phyloP scores from a whole-genome alignment of 2,329 filamentous ascomycete species.

The Aspergillus melleus region DNA sequence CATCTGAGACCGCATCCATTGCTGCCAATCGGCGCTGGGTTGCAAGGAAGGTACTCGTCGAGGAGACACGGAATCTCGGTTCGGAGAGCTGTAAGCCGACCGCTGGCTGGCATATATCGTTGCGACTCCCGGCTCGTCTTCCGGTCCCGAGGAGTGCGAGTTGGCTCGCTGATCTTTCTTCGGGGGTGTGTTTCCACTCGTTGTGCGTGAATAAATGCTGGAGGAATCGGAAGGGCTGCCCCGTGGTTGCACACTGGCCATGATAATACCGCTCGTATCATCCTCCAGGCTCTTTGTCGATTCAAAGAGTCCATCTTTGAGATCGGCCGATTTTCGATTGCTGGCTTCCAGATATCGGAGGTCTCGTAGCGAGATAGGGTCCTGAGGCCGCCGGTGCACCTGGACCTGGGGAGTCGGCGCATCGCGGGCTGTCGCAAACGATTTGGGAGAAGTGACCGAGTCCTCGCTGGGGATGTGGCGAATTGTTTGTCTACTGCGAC shows the following conservation, averaged over 20 bases:
- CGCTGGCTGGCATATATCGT: slow-evolving; percentile 37
- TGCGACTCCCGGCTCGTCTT: slow-evolving; percentile 35
- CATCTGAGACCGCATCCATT: slow-evolving; percentile 40
- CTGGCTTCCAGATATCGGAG: not conserved
- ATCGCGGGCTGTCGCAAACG: slow-evolving; percentile 32
- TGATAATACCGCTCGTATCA: slow-evolving; percentile 21
- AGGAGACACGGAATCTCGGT: slow-evolving; percentile 10
- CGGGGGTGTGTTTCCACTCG: slow-evolving; percentile 33
- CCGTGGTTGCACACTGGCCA: slow-evolving; percentile 1
- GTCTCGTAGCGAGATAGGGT: not conserved
- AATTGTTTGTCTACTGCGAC: slow-evolving; percentile 28
- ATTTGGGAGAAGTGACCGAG: slow-evolving; percentile 30
- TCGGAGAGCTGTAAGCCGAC: slow-evolving; percentile 33
- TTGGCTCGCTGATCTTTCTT: slow-evolving; percentile 9
- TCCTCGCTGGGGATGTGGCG: slow-evolving; percentile 33
- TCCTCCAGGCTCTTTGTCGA: slow-evolving; percentile 15
- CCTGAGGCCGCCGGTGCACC: slow-evolving; percentile 1
- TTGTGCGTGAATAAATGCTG: slow-evolving; percentile 46
- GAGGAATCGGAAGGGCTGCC: slow-evolving; percentile 29
- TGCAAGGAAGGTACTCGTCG: slow-evolving; percentile 11
- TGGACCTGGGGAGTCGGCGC: slow-evolving; percentile 23
- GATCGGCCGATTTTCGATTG: not conserved
- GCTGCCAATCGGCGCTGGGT: slow-evolving; percentile 37
- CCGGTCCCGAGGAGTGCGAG: slow-evolving; percentile 5
- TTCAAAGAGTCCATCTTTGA: not conserved